Percentiles rank a stretch among this genome's conserved stretches.
These are phyloP conservation scores for Carex parvula DNA, from an alignment of 176 grass and related monocot genomes.

Conservation along the genomic window DNA sequence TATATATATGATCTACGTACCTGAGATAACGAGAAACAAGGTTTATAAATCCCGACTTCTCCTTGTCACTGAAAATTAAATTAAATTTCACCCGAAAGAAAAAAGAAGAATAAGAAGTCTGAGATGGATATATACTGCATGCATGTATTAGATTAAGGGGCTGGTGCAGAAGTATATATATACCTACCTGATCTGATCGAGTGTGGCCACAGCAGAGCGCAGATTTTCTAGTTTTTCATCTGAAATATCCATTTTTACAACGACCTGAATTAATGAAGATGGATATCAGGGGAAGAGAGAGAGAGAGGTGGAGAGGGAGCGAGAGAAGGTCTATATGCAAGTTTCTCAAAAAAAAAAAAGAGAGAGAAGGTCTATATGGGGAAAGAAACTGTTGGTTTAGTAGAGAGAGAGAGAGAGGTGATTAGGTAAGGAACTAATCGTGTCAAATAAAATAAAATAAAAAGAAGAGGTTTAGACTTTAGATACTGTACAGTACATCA, in stretches of 20 bases:
- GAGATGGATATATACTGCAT: not conserved
- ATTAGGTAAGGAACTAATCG: not conserved
- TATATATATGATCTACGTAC: slow-evolving; percentile 18
- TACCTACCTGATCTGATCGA: slow-evolving; percentile 68
- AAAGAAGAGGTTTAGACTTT: not conserved
- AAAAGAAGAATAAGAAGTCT: not conserved
- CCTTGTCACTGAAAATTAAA: slow-evolving; percentile 56
- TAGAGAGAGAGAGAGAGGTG: not conserved
- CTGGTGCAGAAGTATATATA: not conserved
- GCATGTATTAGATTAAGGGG: not conserved
- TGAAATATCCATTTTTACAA: slow-evolving; percentile 36
- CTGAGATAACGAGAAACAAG: slow-evolving; percentile 85
- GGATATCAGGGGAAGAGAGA: not conserved
- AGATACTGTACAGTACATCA: no score
- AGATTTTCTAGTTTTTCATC: slow-evolving; percentile 78
- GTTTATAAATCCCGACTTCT: slow-evolving; percentile 85
- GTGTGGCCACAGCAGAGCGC: slow-evolving; percentile 41
- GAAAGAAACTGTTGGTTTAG: not conserved
- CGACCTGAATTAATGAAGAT: not conserved
- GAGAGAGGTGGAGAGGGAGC: not conserved
- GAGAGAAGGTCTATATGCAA: not conserved
- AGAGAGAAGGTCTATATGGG: slow-evolving; percentile 37
- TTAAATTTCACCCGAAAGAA: not conserved
- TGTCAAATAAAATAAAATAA: not conserved
- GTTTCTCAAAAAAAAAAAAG: no score